A percentile compares a stretch with the other conserved stretches of the same genome.
phyloP scores from a whole-genome alignment of 768 basidiomycete species.

The Leccinellum albellum region DNA sequence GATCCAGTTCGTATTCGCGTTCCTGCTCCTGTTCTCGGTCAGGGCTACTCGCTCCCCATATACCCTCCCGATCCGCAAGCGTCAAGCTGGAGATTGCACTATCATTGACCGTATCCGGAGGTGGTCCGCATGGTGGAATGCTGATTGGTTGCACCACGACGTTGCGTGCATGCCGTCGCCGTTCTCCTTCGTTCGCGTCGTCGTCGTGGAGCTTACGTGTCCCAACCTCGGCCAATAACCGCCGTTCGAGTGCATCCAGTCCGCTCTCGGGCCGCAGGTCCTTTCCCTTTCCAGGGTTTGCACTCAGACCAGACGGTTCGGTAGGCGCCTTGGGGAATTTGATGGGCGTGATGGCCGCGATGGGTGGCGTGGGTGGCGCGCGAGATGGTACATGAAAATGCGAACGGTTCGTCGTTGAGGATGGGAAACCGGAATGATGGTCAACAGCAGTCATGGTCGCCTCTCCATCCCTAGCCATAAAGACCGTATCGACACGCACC shows the following conservation, averaged over 20 bases:
- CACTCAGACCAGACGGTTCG: slow-evolving; percentile 23
- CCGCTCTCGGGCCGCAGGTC: slow-evolving; percentile 44
- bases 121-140: slow-evolving; percentile 32
- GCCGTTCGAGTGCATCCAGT: slow-evolving; percentile 68
- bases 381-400: background rate
- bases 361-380: slow-evolving; percentile 50
- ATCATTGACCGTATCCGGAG: slow-evolving; percentile 33
- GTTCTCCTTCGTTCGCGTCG: background rate
- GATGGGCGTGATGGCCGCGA: slow-evolving; percentile 40
- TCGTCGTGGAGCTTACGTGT: slow-evolving; percentile 45
- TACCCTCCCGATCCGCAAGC: slow-evolving; percentile 30
- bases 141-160: slow-evolving; percentile 38
- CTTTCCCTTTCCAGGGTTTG: slow-evolving; percentile 21
- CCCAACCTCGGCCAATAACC: slow-evolving; percentile 68
- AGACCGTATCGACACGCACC: slow-evolving; percentile 32
- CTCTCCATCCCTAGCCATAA: slow-evolving; percentile 11
- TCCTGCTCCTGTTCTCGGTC: slow-evolving; percentile 30
- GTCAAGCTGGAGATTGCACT: slow-evolving; percentile 48
- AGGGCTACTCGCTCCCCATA: slow-evolving; percentile 7
- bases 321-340: slow-evolving; percentile 34
- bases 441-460: slow-evolving; percentile 1
- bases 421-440: slow-evolving; percentile 5
- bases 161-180: slow-evolving; percentile 34
- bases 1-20: slow-evolving; percentile 19
- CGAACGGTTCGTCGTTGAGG: slow-evolving; percentile 12